phyloP scores from a whole-genome alignment of 768 basidiomycete genomes.

The Pulveroboletus sp. region DNA sequence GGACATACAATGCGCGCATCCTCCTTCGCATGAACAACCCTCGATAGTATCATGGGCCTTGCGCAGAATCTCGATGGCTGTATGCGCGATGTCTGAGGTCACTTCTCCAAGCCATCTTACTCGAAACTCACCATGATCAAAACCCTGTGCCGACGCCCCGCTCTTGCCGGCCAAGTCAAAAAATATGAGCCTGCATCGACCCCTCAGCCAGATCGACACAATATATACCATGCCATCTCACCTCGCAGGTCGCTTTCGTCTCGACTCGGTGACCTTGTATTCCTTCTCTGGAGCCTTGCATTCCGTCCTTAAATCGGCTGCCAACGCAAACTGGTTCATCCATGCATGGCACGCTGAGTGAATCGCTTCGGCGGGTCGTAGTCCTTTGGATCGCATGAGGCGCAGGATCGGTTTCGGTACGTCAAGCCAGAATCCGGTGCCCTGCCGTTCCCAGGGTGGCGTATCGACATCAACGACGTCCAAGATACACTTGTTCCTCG shows the following conservation, averaged over 20 bases:
- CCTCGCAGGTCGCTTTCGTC: constrained; percentile 63
- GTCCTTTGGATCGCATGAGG: constrained; percentile 49
- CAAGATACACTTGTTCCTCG: constrained; percentile 62
- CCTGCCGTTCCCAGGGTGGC: constrained; percentile 71
- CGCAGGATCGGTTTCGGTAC: constrained; percentile 53
- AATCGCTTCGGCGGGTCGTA: constrained; percentile 76
- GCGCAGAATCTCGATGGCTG: constrained; percentile 56
- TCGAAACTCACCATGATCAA: constrained; percentile 65
- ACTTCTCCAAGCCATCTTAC: background rate
- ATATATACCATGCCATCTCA: background rate
- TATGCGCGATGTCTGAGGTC: background rate
- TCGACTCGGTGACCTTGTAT: constrained; percentile 49
- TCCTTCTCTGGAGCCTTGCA: constrained; percentile 82
- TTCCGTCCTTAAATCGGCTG: constrained; percentile 72
- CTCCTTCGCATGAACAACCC: constrained; percentile 62
- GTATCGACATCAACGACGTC: constrained; percentile 79
- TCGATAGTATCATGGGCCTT: constrained; percentile 59
- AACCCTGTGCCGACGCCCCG: constrained; percentile 73
- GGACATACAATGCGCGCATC: constrained; percentile 66
- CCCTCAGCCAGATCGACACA: background rate
- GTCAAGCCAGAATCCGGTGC: constrained; percentile 80
- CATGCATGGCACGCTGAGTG: constrained; percentile 86
- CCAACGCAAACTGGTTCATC: constrained; percentile 71
- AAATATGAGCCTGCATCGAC: constrained; percentile 62
- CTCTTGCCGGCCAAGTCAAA: constrained; percentile 73